Base-by-base conservation (phyloP, 176 grass and related monocot species). In the Carex parvula region DNA sequence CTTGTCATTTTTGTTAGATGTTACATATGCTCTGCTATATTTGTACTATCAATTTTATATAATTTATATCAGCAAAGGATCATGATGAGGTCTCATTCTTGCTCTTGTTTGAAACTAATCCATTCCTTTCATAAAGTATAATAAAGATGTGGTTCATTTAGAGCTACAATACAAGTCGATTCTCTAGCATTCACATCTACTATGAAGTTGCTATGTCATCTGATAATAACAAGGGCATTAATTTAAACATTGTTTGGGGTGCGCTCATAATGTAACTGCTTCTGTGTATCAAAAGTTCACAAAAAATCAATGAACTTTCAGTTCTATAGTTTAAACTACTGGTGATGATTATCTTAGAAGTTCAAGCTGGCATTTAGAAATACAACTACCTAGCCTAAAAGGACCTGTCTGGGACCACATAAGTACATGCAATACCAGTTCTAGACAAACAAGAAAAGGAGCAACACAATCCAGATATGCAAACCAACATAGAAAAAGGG, bases 391-490 rank as follows among this genome's bases (percentile, higher is more conserved):
- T 66, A 26, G 46, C 8, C 18, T 21, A 73, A 73, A 41, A 20
- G 41, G 39, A 5, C 16, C 11, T 5, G 1, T 76, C 8, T 3
- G 14, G 73, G 56, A 77, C 50, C 22, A 55, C 24, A 17, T 10
- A 76, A 30, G 20, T 77, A 77, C 18, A 77, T 54, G 50, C 48
- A 77, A 16, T 32, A 20, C 18, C 22, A 8, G 2, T 20, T 11
- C 17, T 71, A n/a, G 37, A 18, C 37, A 71, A 44, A 71, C 17
- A 16, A 55, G 50, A 56, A 77, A 75, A 77, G 22, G 4, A 24
- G 15, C n/a, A 15, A 68, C 13, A 73, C 70, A 73, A 52, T 73
- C 42, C 18, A 52, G 50, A 73, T 52, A 73, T 73, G 70, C 70
- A 50, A 73, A 52, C 64, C 20, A 50, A 73, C 3, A n/a, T 50